A percentile compares a stretch with the other conserved stretches of the same genome.
Conservation (phyloP, 2,329 filamentous ascomycete genomes). For the Aspergillus neoniger region DNA sequence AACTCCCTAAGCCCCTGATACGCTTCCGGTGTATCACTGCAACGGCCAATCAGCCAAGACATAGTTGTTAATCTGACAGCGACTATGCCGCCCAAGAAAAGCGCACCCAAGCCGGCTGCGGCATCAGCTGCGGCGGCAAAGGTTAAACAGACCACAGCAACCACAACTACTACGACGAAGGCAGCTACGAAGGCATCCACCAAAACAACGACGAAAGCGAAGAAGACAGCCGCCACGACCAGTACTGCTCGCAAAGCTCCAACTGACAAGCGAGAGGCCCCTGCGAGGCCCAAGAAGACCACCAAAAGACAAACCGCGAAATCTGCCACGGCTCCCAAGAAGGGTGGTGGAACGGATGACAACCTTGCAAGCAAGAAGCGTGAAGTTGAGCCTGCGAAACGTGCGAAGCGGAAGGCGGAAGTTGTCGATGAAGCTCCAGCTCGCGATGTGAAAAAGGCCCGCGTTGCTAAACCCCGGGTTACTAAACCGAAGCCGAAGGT, state of each 20-base stretch:
- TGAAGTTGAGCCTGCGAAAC: conserved; percentile 18
- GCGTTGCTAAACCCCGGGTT: conserved; percentile 31
- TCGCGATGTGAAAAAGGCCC: conserved; percentile 34
- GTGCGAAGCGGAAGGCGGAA: conserved; percentile 40
- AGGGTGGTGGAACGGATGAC: conserved; percentile 25
- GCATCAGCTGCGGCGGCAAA: conserved; percentile 15
- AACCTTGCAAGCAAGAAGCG: conserved; percentile 23
- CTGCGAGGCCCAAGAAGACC: conserved; percentile 26
- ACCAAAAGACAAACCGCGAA: conserved; percentile 19
- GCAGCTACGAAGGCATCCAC: conserved; percentile 19
- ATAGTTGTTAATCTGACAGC: background rate
- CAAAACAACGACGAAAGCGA: conserved; percentile 25
- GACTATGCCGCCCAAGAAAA: conserved; percentile 36
- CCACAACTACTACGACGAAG: conserved; percentile 12
- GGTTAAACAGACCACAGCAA: conserved; percentile 21
- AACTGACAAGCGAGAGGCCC: conserved; percentile 2
- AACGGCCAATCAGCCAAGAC: background rate
- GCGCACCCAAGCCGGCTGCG: conserved; percentile 23
- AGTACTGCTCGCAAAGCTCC: conserved; percentile 29
- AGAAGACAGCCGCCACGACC: conserved; percentile 24
- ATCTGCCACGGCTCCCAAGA: conserved; percentile 24
- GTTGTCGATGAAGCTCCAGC: conserved; percentile 29
- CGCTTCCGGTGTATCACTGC: background rate
- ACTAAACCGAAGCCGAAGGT: conserved; percentile 37
- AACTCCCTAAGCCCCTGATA: background rate